Base-by-base conservation (phyloP, 2,329 filamentous ascomycete genomes). In the Harringtonia lauricola region DNA sequence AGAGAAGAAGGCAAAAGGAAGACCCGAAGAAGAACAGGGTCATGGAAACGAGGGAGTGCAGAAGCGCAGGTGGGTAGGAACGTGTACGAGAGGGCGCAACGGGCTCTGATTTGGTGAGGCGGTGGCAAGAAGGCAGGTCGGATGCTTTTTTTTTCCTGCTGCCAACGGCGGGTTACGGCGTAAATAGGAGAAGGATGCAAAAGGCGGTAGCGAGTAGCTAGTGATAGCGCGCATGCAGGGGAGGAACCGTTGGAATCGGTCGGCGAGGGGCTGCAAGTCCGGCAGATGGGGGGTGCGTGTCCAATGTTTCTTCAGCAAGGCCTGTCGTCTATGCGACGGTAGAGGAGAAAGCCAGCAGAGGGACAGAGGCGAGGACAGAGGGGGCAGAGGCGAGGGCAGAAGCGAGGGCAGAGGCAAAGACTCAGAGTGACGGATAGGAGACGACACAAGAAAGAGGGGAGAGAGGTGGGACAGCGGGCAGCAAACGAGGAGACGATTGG, bases 71-170 rank as follows among this genome's bases (percentile, higher is more conserved):
- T 19, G 29, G 39, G 39, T 22, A 15, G 19, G 30, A 41, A 21
- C n/a, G 2, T 8, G 19, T 21, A 5, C 33, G 22, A 35, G 19
- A 15, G 31, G 31, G 9, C 19, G 39, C n/a, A 33, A 35, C 17
- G 17, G 42, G 42, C 30, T 44, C 42, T 34, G 42, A 17, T 30
- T 19, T 36, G 41, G 22, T 22, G 37, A 17, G 28, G 21, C 18
- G 24, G 42, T 44, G 42, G 42, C 42, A 26, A 44, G 22, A 19
- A 24, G 21, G 38, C 36, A 22, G 30, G 38, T 44, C 42, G 36
- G 42, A 30, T 44, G 42, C 14, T 44, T 43, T 43, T 28, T 34
- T 34, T 36, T 36, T 37, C 24, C 18, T 35, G 21, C 28, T 33
- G 29, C 10, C 29, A 18, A n/a, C 18, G 39, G 18, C 28, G 37